Conservation (phyloP, 306 rosid species). For the Cajanus cajan region DNA sequence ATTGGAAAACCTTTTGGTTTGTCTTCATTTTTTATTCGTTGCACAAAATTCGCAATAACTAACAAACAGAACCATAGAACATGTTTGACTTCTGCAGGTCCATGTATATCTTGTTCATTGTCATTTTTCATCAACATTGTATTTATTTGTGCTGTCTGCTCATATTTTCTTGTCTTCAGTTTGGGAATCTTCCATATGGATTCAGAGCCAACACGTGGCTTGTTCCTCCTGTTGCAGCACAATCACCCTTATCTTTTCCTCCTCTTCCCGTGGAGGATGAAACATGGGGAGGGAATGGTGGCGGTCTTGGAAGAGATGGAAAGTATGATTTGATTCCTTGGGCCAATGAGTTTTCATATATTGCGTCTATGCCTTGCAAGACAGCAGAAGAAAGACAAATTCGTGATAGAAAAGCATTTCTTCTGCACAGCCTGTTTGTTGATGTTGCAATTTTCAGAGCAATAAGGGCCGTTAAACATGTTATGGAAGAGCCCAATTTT, state of each 20-base stretch:
- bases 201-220: conserved; percentile 98
- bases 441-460: conserved; percentile 89
- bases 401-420: conserved; percentile 94
- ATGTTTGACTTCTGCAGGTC: conserved; percentile 1
- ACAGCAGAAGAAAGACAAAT: conserved; percentile 90
- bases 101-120: conserved; percentile 2
- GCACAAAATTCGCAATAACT: background rate
- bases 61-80: background rate
- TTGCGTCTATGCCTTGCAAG: conserved; percentile 93
- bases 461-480: conserved; percentile 60
- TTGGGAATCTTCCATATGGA: conserved; percentile 96
- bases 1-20: background rate
- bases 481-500: conserved; percentile 44
- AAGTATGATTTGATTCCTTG: conserved; percentile 77
- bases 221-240: conserved; percentile 87
- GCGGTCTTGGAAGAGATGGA: conserved; percentile 85
- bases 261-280: conserved; percentile 86
- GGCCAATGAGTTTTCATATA: conserved; percentile 76
- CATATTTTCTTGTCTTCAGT: conserved; percentile 48
- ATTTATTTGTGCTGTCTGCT: background rate
- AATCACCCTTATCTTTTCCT: conserved; percentile 61
- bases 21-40: background rate
- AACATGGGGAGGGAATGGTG: conserved; percentile 97
- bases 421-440: conserved; percentile 89
- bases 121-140: background rate